phyloP scores from a whole-genome alignment of 2,329 filamentous ascomycete genomes.

The Sclerotiophoma versabilis region DNA sequence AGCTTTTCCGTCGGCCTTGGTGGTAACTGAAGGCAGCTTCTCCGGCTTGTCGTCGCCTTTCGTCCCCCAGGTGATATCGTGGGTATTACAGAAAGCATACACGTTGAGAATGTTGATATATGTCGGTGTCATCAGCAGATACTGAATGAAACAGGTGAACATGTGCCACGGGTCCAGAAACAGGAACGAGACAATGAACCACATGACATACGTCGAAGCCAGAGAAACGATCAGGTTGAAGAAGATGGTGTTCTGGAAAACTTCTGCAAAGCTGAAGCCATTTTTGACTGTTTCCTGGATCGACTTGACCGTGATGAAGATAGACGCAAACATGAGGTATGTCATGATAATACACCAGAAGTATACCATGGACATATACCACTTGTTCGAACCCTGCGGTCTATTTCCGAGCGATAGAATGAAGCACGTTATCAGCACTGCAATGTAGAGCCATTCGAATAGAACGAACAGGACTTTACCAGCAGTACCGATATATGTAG shows the following conservation, averaged over 20 bases:
- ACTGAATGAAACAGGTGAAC: constrained; percentile 92
- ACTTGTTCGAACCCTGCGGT: constrained; percentile 88
- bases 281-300: constrained; percentile 73
- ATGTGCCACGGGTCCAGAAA: constrained; percentile 99
- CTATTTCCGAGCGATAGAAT: constrained; percentile 93
- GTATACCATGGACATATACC: constrained; percentile 97
- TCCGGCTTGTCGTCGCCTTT: constrained; percentile 97
- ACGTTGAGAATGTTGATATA: constrained; percentile 99
- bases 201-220: constrained; percentile 90
- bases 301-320: constrained; percentile 90
- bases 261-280: constrained; percentile 72
- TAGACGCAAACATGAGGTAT: constrained; percentile 88
- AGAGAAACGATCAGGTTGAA: constrained; percentile 93
- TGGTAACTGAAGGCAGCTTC: constrained; percentile 84
- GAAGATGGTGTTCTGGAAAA: constrained; percentile 90
- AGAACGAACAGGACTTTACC: constrained; percentile 85
- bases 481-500: constrained; percentile 75
- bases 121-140: constrained; percentile 90
- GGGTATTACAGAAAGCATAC: constrained; percentile 98
- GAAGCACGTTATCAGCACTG: constrained; percentile 91
- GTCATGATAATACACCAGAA: constrained; percentile 98
- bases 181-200: constrained; percentile 86
- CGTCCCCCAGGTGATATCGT: constrained; percentile 97
- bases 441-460: constrained; percentile 96
- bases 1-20: constrained; percentile 94